Conservation (phyloP, 352 stramenopile species). For the Pythium rishiriense region DNA sequence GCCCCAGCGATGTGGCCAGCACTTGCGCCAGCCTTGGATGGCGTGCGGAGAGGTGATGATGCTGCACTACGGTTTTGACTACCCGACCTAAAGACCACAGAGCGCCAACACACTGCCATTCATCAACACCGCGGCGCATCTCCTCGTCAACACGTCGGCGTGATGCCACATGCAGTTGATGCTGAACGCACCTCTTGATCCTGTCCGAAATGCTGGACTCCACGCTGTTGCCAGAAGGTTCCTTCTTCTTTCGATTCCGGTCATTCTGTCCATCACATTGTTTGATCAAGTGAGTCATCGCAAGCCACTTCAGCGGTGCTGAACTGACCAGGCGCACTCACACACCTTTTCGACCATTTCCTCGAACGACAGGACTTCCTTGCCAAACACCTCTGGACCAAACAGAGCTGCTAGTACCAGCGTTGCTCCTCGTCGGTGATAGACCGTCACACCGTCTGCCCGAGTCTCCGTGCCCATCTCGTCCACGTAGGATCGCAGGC, state of each 20-base stretch:
- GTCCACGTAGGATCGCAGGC: constrained; percentile 69
- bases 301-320: not conserved
- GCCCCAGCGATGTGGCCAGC: not conserved
- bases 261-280: constrained; percentile 21
- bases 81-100: not conserved
- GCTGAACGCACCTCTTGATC: constrained; percentile 26
- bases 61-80: not conserved
- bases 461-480: constrained; percentile 77
- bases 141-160: constrained; percentile 1
- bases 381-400: constrained; percentile 58
- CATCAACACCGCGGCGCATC: constrained; percentile 2
- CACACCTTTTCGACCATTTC: constrained; percentile 83
- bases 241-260: constrained; percentile 29
- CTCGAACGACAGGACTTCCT: constrained; percentile 58
- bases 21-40: not conserved
- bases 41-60: not conserved
- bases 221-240: not conserved
- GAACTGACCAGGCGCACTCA: not conserved
- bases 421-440: constrained; percentile 69
- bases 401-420: constrained; percentile 77
- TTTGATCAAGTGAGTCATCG: not conserved
- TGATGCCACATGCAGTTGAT: not conserved
- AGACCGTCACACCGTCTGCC: constrained; percentile 86
- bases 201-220: constrained; percentile 18
- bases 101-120: constrained; percentile 16